Percentiles rank a stretch among this genome's conserved stretches.
Conservation (phyloP, 305 asterid species). For the Fraxinus dipetala region DNA sequence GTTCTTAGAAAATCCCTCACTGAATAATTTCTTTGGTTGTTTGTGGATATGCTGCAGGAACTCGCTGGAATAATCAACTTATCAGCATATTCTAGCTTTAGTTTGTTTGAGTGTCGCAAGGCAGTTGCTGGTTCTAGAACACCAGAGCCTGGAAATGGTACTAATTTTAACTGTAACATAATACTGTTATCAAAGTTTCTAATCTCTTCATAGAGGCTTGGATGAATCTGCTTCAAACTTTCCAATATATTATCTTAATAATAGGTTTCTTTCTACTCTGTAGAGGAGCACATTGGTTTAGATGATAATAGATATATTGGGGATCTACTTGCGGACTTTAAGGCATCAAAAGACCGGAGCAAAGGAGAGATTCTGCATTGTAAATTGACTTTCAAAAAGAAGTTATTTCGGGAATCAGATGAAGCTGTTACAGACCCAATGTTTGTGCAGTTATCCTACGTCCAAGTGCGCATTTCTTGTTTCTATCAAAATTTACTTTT, state of each 20-base stretch:
- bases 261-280: conserved; percentile 22
- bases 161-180: conserved; percentile 1
- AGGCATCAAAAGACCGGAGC: conserved; percentile 86
- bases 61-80: conserved; percentile 90
- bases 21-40: conserved; percentile 10
- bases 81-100: conserved; percentile 82
- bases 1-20: not conserved
- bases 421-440: conserved; percentile 86
- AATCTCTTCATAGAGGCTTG: conserved; percentile 4
- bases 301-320: conserved; percentile 95
- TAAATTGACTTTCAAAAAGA: conserved; percentile 81
- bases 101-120: conserved; percentile 90
- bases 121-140: conserved; percentile 83
- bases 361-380: conserved; percentile 94
- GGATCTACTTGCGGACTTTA: conserved; percentile 90
- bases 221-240: conserved; percentile 7
- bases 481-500: not conserved
- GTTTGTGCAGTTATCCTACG: conserved; percentile 93
- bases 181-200: conserved; percentile 6
- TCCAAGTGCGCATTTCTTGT: conserved; percentile 59
- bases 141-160: conserved; percentile 89
- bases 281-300: conserved; percentile 85
- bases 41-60: conserved; percentile 53
- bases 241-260: conserved; percentile 15
- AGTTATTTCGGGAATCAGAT: conserved; percentile 93